Conservation (phyloP, 306 rosid species). For the Styphnolobium japonicum region DNA sequence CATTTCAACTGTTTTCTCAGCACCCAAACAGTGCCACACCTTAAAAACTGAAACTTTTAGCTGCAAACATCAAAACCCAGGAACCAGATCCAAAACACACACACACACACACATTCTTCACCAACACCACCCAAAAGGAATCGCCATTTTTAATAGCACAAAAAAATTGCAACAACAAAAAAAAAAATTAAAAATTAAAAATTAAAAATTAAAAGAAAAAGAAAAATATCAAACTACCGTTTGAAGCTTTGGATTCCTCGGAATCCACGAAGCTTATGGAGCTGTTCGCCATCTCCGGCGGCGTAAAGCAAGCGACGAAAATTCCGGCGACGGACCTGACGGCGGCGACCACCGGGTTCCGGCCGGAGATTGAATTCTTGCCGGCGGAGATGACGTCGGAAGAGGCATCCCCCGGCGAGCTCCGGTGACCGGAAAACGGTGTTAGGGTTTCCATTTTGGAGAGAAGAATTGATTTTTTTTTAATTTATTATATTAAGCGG, state of each 20-base stretch:
- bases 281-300: slow-evolving; percentile 56
- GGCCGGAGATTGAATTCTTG: slow-evolving; percentile 35
- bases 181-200: no score
- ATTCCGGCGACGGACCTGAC: slow-evolving; percentile 60
- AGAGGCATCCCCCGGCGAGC: slow-evolving; percentile 34
- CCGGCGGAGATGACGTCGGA: slow-evolving; percentile 29
- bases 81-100: slow-evolving; percentile 10
- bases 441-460: slow-evolving; percentile 32
- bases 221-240: slow-evolving; percentile 50
- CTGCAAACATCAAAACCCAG: background rate
- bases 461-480: slow-evolving; percentile 6
- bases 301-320: slow-evolving; percentile 65
- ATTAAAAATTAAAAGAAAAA: background rate
- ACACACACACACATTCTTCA: background rate
- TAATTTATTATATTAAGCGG: no score
- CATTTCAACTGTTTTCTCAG: slow-evolving; percentile 18
- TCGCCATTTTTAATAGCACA: background rate
- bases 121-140: no score
- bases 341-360: slow-evolving; percentile 42
- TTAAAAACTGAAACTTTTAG: background rate
- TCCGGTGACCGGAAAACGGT: slow-evolving; percentile 40
- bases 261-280: slow-evolving; percentile 46
- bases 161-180: no score
- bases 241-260: slow-evolving; percentile 47
- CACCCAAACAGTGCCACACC: slow-evolving; percentile 21